Base-by-base conservation (phyloP, 2,329 filamentous ascomycete species). In the Neonectria magnoliae region DNA sequence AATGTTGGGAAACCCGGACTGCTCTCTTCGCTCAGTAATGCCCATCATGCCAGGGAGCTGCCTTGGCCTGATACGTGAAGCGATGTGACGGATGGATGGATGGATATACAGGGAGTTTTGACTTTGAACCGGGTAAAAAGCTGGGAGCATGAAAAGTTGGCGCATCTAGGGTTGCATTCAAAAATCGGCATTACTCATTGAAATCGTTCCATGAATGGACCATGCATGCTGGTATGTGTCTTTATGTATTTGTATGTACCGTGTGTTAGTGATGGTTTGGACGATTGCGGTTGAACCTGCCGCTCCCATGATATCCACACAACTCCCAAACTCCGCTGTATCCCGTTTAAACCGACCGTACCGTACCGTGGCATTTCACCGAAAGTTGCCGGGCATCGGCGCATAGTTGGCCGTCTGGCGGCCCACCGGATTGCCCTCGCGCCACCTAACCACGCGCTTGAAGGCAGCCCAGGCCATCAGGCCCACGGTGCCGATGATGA, bases 401-500 rank as follows among this genome's bases (percentile, higher is more conserved):
- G 71, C 69, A 61, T 80, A 81, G 61, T 62, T 73, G 25, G 73
- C 64, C 33, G 68, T 64, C 52, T 75, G 73, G 36, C 75, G 68
- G 18, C 69, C 73, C 57, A 78, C 76, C 56, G 60, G 73, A 68
- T 69, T 76, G 18, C 68, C 74, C 45, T 79, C 73, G 27, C 80
- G 75, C 71, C 74, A 76, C 55, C 86, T 83, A 31, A 84, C 61
- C 45, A 85, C 74, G 56, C 82, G 83, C 76, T 82, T 84, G 62
- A 85, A 79, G 8, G 80, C 85, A 7, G 88, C 87, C 87, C 88
- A 90, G 27, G 83, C 87, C 54, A 91, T 78, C 65, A 91, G 75
- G 1, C 87, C 87, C 4, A 83, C 72, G 1, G 87, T 90, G 57
- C 84, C 86, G 10, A 88, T 75, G 53, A 91, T 84, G 77, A 91